Evolutionary conservation across 495 filamentous ascomycete genomes (phyloP).

Genomic region (Daldinia grandis): DNA sequence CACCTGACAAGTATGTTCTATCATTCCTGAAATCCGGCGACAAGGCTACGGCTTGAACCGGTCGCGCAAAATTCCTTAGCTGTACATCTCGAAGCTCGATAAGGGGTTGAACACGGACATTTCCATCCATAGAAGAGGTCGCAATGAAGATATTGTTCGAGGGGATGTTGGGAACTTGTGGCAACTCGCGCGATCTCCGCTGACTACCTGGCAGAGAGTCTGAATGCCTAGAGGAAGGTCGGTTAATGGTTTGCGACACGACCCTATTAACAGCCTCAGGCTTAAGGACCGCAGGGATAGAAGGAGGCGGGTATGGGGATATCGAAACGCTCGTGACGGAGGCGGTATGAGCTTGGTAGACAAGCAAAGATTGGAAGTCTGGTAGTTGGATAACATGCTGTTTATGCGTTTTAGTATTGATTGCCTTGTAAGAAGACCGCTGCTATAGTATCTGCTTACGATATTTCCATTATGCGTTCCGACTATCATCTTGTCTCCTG

Average conservation of each 20-base stretch:
- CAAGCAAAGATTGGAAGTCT: slow-evolving; percentile 76
- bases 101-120: slow-evolving; percentile 87
- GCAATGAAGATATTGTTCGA: slow-evolving; percentile 92
- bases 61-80: slow-evolving; percentile 90
- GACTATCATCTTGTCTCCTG: slow-evolving; percentile 96
- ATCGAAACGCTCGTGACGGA: slow-evolving; percentile 89
- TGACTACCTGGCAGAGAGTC: slow-evolving; percentile 61
- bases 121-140: slow-evolving; percentile 93
- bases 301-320: slow-evolving; percentile 84
- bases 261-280: slow-evolving; percentile 59
- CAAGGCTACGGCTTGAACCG: slow-evolving; percentile 86
- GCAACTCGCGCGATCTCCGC: slow-evolving; percentile 57
- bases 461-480: slow-evolving; percentile 98
- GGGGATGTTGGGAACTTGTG: slow-evolving; percentile 68
- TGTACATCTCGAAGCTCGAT: slow-evolving; percentile 78
- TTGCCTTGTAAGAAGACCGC: background rate
- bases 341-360: slow-evolving; percentile 90
- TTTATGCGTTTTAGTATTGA: slow-evolving; percentile 7
- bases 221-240: slow-evolving; percentile 58
- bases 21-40: slow-evolving; percentile 94
- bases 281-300: slow-evolving; percentile 61
- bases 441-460: slow-evolving; percentile 63
- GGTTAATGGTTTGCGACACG: slow-evolving; percentile 54
- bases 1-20: slow-evolving; percentile 86
- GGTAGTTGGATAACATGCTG: slow-evolving; percentile 89